A percentile compares a stretch with the other conserved stretches of the same genome.
These are phyloP conservation scores for Rubroshorea leprosula DNA, from an alignment of 345 rosid species.

Conservation along the genomic window DNA sequence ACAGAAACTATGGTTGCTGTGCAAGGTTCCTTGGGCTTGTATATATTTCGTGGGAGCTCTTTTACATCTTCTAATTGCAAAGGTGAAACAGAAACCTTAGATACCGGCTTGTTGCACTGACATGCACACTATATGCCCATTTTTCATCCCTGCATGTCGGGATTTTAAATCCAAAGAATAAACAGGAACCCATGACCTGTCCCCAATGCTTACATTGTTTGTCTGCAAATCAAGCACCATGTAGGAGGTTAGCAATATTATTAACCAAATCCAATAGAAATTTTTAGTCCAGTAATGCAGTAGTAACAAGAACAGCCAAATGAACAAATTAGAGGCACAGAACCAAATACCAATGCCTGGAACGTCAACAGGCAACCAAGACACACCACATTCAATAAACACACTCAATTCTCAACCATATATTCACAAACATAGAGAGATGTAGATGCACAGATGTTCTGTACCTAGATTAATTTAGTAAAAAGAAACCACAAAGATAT, in stretches of 20 bases:
- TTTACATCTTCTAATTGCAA: conserved; percentile 62
- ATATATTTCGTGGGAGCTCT: conserved; percentile 66
- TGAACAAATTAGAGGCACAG: not conserved
- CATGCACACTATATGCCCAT: conserved; percentile 51
- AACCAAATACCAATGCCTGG: not conserved
- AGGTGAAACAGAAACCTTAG: conserved; percentile 77
- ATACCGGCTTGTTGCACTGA: conserved; percentile 80
- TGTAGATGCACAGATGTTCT: no score
- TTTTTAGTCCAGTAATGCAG: not conserved
- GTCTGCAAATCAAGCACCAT: conserved; percentile 40
- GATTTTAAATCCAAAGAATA: conserved; percentile 41
- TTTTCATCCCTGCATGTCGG: conserved; percentile 25
- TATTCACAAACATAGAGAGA: no score
- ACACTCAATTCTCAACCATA: not conserved
- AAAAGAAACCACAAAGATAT: no score
- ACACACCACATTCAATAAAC: not conserved
- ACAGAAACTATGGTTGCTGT: conserved; percentile 89
- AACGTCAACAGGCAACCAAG: not conserved
- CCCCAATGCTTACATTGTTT: conserved; percentile 42
- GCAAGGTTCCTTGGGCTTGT: conserved; percentile 88
- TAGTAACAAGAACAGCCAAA: conserved; percentile 10
- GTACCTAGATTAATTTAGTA: no score
- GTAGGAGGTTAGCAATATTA: not conserved
- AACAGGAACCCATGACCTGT: conserved; percentile 46
- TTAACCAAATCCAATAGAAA: not conserved